phyloP scores from a whole-genome alignment of 805 yeast genomes.

The Candida suzukii region DNA sequence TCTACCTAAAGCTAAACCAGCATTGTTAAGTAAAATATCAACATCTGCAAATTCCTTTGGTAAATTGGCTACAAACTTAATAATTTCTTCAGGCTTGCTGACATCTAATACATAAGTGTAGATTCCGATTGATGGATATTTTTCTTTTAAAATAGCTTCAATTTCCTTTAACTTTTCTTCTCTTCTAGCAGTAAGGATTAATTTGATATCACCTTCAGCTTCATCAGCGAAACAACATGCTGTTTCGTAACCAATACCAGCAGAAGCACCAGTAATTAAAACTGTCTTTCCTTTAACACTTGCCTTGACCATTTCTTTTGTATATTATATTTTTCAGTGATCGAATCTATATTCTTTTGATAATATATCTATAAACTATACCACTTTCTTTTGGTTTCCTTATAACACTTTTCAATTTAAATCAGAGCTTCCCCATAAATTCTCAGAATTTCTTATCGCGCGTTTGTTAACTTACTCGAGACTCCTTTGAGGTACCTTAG shows the following conservation, averaged over 20 bases:
- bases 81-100: conserved; percentile 36
- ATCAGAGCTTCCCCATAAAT: no score
- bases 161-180: conserved; percentile 35
- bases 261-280: conserved; percentile 92
- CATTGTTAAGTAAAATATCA: conserved; percentile 65
- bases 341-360: no score
- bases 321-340: neutral
- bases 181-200: conserved; percentile 49
- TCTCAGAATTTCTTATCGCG: no score
- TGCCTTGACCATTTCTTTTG: neutral
- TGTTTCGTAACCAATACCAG: conserved; percentile 92
- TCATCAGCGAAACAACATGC: conserved; percentile 78
- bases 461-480: no score
- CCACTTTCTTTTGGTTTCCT: no score
- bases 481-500: no score
- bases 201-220: conserved; percentile 41
- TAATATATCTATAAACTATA: no score
- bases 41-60: conserved; percentile 45
- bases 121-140: conserved; percentile 27
- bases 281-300: conserved; percentile 54
- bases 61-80: conserved; percentile 32
- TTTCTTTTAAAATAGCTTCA: conserved; percentile 25
- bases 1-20: conserved; percentile 75
- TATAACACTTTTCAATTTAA: no score
- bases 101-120: conserved; percentile 30